These are phyloP conservation scores for Lipomyces anomalus DNA, from an alignment of 805 yeast species.

Conservation along the genomic window DNA sequence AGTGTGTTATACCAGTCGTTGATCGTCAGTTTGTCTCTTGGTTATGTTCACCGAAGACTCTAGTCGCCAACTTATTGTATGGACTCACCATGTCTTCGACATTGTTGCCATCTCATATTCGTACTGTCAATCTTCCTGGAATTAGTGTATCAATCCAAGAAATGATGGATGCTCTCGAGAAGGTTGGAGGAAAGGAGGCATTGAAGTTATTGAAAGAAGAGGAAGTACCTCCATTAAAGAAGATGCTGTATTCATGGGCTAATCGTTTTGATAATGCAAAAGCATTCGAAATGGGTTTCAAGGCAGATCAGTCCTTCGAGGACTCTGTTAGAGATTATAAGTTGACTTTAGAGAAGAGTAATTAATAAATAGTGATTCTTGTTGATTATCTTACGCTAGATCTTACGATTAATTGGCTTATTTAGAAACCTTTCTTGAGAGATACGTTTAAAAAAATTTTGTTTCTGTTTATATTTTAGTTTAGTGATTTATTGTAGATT, in stretches of 20 bases:
- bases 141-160: constrained; percentile 24
- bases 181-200: constrained; percentile 20
- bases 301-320: constrained; percentile 9
- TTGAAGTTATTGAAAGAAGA: constrained; percentile 17
- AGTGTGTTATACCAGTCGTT: constrained; percentile 22
- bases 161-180: constrained; percentile 26
- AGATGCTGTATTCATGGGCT: constrained; percentile 26
- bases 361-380: no score
- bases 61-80: constrained; percentile 19
- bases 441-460: no score
- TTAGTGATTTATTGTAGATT: no score
- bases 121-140: constrained; percentile 27
- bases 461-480: no score
- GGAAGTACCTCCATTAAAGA: constrained; percentile 13
- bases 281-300: constrained; percentile 12
- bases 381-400: no score
- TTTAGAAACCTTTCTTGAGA: no score
- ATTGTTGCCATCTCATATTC: constrained; percentile 5
- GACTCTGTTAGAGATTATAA: constrained; percentile 11
- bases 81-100: constrained; percentile 18
- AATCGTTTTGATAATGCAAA: constrained; percentile 17
- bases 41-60: constrained; percentile 23
- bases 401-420: no score
- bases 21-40: constrained; percentile 20
- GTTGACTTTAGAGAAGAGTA: background rate